Evolutionary conservation across 306 rosid genomes (phyloP), one percentile per base, ranked within the genome.

Genomic region (Cyamopsis tetragonoloba): DNA sequence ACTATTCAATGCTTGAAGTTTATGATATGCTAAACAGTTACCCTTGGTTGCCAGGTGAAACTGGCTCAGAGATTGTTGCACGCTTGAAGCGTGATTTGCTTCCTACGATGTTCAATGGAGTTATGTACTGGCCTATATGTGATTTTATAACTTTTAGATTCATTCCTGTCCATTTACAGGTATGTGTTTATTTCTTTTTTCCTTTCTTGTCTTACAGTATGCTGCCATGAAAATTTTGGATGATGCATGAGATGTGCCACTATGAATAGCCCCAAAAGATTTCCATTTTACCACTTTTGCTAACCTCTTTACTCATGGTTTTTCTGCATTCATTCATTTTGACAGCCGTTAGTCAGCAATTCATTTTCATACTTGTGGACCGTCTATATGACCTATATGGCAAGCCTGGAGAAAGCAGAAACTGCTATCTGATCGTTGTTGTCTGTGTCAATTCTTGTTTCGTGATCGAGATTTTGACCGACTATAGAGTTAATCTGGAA

Each of bases 281-380:
- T 54, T 60, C 4, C 38, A 31, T 49, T 55, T 14, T 44, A 7
- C n/a, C 23, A n/a, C n/a, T 48, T 15, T 17, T 8, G 3, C 31
- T 50, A 62, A 13, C 13, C 32, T 18, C 12, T 43, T 73, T 20
- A 63, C 71, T 74, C 32, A 5, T 76, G 44, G 49, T 37, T 56
- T n/a, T 63, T 56, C 41, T 70, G 26, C 47, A 15, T 79, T 77
- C 46, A 54, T 65, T 65, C 48, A 43, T 74, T 77, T 79, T 77
- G 34, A 69, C 97, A 93, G 98, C 85, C 98, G 35, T 43, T 93
- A 35, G 93, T 89, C 63, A 89, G 91, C 96, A 93, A 93, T 79
- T 91, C 96, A 11, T 93, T 93, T 68, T 81, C 98, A 5, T 93
- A 87, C 75, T 54, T 88, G 80, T 93, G 98, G 98, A 93, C 96